phyloP scores from a whole-genome alignment of 805 yeast species.

The Metschnikowia hibisci region DNA sequence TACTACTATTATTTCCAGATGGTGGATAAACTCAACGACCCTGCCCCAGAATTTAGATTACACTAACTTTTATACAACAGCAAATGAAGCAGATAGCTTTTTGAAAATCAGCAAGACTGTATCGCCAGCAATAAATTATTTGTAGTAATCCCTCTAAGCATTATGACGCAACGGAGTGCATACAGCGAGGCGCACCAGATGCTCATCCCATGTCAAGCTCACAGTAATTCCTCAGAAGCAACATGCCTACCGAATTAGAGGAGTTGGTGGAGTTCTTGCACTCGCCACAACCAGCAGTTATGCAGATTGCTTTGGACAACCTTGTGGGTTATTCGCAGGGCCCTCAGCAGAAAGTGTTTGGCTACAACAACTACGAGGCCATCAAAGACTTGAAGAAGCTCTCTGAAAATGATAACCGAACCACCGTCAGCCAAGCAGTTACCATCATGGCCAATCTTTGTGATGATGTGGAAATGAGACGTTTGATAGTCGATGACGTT shows the following conservation, averaged over 20 bases:
- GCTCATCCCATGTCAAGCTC: constrained; percentile 1
- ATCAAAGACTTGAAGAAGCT: constrained; percentile 66
- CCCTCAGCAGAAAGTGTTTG: constrained; percentile 60
- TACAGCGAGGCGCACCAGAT: constrained; percentile 1
- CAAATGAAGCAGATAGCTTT: too few relatives aligned
- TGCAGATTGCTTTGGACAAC: constrained; percentile 80
- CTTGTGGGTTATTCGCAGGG: constrained; percentile 79
- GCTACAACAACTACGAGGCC: constrained; percentile 65
- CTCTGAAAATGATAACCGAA: constrained; percentile 49
- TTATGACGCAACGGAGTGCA: background rate
- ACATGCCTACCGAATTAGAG: constrained; percentile 45
- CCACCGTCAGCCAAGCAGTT: constrained; percentile 60
- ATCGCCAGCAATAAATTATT: background rate
- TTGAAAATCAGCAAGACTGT: background rate
- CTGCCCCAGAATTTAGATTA: background rate
- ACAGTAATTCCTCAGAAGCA: background rate
- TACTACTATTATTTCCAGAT: constrained; percentile 46
- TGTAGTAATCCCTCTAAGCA: background rate
- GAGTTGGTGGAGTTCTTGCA: constrained; percentile 75
- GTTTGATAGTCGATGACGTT: constrained; percentile 60
- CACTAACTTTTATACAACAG: too few relatives aligned
- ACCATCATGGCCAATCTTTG: constrained; percentile 83
- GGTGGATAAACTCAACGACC: constrained; percentile 24
- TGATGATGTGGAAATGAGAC: constrained; percentile 62
- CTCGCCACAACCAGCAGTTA: constrained; percentile 72